Percentiles rank a stretch among this genome's conserved stretches.
phyloP scores from a whole-genome alignment of 2,329 filamentous ascomycete genomes.

The Cryoendolithus antarcticus region DNA sequence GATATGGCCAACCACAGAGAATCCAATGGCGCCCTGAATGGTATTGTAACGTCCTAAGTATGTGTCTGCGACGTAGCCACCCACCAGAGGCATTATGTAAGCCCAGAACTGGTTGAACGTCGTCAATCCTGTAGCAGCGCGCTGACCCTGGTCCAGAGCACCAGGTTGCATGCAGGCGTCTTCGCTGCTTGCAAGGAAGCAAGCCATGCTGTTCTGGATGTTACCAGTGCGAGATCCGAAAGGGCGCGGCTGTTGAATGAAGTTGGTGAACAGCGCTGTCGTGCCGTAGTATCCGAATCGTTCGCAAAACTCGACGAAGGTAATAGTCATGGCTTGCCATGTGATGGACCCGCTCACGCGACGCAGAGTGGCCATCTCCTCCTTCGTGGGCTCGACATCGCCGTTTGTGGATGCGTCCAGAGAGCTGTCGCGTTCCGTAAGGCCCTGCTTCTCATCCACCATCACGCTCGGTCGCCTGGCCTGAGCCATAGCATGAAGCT shows the following conservation, averaged over 20 bases:
- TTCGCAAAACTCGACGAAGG: slow-evolving; percentile 37
- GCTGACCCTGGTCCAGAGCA: slow-evolving; percentile 29
- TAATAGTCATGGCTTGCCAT: slow-evolving; percentile 34
- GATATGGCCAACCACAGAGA: slow-evolving; percentile 54
- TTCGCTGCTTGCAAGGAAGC: slow-evolving; percentile 23
- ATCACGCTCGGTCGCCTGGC: slow-evolving; percentile 12
- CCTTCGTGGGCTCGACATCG: slow-evolving; percentile 25
- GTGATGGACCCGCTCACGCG: slow-evolving; percentile 35
- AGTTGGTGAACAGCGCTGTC: slow-evolving; percentile 38
- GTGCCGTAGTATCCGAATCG: slow-evolving; percentile 34
- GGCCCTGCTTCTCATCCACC: slow-evolving; percentile 3
- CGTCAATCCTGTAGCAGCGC: slow-evolving; percentile 31
- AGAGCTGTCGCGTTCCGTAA: slow-evolving; percentile 5
- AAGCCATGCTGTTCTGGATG: slow-evolving; percentile 23
- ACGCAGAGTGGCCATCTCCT: slow-evolving; percentile 31
- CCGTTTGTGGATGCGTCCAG: slow-evolving; percentile 5
- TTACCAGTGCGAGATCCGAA: slow-evolving; percentile 25
- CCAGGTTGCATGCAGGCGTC: slow-evolving; percentile 24
- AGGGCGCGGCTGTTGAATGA: slow-evolving; percentile 26
- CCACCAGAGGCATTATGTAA: slow-evolving; percentile 33
- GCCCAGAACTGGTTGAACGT: slow-evolving; percentile 39
- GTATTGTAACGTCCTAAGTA: slow-evolving; percentile 58
- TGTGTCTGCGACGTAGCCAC: slow-evolving; percentile 49
- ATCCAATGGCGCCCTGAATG: slow-evolving; percentile 51
- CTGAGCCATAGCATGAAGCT: slow-evolving; percentile 10